phyloP scores from a whole-genome alignment of 495 filamentous ascomycete species.

The Stereocaulon alpinum region DNA sequence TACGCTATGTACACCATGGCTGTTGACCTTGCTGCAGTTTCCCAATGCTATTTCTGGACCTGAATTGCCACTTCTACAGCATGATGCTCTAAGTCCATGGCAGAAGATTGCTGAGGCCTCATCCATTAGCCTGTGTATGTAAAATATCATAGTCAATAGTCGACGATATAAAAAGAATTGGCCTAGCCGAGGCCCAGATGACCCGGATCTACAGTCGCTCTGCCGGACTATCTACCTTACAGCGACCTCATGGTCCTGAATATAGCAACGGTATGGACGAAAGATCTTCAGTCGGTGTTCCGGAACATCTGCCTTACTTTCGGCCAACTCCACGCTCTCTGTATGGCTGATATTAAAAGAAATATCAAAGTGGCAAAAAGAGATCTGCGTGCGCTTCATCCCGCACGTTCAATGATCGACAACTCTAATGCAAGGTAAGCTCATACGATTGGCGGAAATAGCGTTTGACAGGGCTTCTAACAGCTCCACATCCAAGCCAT shows the following conservation, averaged over 20 bases:
- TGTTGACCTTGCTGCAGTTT: neutral
- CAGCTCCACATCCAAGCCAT: neutral
- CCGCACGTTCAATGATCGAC: slow-evolving; percentile 14
- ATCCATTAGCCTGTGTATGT: too few relatives aligned
- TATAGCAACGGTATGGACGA: neutral
- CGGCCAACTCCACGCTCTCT: neutral
- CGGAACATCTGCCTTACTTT: slow-evolving; percentile 5
- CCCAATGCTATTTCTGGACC: neutral
- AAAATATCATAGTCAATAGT: neutral
- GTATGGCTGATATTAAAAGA: slow-evolving; percentile 5
- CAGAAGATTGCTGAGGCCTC: neutral
- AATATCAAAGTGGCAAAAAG: neutral
- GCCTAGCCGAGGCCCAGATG: too few relatives aligned
- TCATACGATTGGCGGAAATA: slow-evolving; percentile 11
- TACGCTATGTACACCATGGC: neutral
- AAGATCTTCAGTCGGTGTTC: neutral
- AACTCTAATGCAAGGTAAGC: slow-evolving; percentile 13
- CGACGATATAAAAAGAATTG: slow-evolving; percentile 10
- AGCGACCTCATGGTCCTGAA: neutral
- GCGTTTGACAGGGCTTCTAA: slow-evolving; percentile 2
- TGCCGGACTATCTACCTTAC: slow-evolving; percentile 8
- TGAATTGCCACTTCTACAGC: neutral
- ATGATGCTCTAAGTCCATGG: neutral
- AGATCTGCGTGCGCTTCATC: slow-evolving; percentile 3
- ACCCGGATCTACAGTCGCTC: slow-evolving; percentile 8